Evolutionary conservation across 495 filamentous ascomycete species (phyloP).

Genomic region (Cetradonia linearis): DNA sequence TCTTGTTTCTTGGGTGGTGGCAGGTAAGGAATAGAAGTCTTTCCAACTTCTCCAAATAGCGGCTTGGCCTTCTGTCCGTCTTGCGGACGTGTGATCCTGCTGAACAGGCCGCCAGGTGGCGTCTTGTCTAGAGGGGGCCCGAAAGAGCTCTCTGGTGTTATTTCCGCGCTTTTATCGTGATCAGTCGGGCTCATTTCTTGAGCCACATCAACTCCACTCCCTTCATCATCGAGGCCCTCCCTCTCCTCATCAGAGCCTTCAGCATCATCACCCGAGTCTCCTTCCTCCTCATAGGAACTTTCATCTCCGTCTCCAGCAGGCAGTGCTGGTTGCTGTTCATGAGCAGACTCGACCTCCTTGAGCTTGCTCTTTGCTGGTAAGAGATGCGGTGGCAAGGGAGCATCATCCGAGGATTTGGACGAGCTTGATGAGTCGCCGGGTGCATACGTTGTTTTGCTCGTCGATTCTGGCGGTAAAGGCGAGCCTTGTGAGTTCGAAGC

Average conservation of each 20-base stretch:
- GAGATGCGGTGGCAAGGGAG: slow-evolving; percentile 30
- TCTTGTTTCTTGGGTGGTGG: slow-evolving; percentile 43
- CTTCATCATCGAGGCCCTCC: slow-evolving; percentile 43
- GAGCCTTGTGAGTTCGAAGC: slow-evolving; percentile 31
- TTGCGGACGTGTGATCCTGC: slow-evolving; percentile 28
- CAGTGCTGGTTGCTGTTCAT: slow-evolving; percentile 24
- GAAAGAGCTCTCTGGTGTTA: slow-evolving; percentile 60
- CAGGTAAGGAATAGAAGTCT: slow-evolving; percentile 39
- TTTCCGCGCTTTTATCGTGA: slow-evolving; percentile 43
- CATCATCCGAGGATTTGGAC: slow-evolving; percentile 45
- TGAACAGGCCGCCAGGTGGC: slow-evolving; percentile 36
- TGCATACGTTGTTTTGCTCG: slow-evolving; percentile 54
- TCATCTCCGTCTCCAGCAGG: slow-evolving; percentile 21
- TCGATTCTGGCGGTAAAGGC: slow-evolving; percentile 69
- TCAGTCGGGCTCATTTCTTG: slow-evolving; percentile 53
- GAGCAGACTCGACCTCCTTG: slow-evolving; percentile 30
- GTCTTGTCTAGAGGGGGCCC: slow-evolving; percentile 35
- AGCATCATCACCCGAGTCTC: slow-evolving; percentile 28
- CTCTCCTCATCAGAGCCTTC: slow-evolving; percentile 29
- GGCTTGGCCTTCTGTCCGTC: slow-evolving; percentile 29
- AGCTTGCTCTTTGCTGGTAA: slow-evolving; percentile 32
- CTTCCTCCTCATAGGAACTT: slow-evolving; percentile 25
- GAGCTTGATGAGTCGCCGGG: slow-evolving; percentile 60
- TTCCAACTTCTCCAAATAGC: slow-evolving; percentile 59
- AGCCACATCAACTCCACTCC: slow-evolving; percentile 54